Evolutionary conservation across 257 asterid genomes (phyloP).

Genomic region (Rubia yunnanensis): DNA sequence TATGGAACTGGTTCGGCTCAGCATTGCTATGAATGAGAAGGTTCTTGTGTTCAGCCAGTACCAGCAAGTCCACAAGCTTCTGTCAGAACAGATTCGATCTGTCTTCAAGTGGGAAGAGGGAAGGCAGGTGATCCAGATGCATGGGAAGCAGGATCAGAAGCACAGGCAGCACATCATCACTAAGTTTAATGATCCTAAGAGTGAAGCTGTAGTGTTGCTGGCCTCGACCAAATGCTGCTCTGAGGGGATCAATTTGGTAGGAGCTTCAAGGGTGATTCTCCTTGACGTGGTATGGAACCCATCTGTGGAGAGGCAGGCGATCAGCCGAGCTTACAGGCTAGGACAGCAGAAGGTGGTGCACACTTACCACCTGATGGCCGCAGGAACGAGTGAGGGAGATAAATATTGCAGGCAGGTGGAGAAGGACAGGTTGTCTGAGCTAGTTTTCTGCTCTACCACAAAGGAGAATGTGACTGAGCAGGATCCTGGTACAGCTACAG

Average conservation of each 20-base stretch:
- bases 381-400: slow-evolving; percentile 33
- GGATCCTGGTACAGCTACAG: neutral
- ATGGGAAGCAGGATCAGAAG: slow-evolving; percentile 28
- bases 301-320: slow-evolving; percentile 64
- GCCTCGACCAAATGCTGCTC: slow-evolving; percentile 69
- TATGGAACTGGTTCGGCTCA: slow-evolving; percentile 38
- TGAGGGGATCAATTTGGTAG: slow-evolving; percentile 73
- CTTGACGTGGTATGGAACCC: slow-evolving; percentile 86
- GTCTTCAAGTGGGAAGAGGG: slow-evolving; percentile 51
- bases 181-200: slow-evolving; percentile 31
- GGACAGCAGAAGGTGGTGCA: slow-evolving; percentile 70
- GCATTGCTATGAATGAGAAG: slow-evolving; percentile 29
- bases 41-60: slow-evolving; percentile 54
- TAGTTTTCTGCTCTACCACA: slow-evolving; percentile 32
- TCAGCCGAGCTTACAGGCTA: slow-evolving; percentile 67
- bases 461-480: neutral
- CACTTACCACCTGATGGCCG: slow-evolving; percentile 50
- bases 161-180: slow-evolving; percentile 35
- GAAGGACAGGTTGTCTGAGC: slow-evolving; percentile 44
- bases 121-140: slow-evolving; percentile 49
- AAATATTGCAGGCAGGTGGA: slow-evolving; percentile 36
- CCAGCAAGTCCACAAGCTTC: slow-evolving; percentile 35
- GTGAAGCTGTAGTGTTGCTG: slow-evolving; percentile 45
- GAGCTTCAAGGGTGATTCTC: slow-evolving; percentile 75
- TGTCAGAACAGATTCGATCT: slow-evolving; percentile 29